Conservation (phyloP, 106 monocot genomes). For the Cymbidium sinense region DNA sequence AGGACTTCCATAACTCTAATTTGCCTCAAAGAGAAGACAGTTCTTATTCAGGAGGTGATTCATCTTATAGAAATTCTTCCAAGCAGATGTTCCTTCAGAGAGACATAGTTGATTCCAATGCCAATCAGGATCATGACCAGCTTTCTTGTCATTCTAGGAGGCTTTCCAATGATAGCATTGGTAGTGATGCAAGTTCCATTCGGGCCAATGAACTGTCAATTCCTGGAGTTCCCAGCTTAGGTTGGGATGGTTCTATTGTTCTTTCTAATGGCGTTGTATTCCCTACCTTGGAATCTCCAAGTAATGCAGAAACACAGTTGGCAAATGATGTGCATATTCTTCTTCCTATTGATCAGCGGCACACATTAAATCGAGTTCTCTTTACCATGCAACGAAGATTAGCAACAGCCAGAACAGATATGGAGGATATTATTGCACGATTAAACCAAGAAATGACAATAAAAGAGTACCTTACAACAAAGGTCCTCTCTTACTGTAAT, state of each 20-base stretch:
- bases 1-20: slow-evolving; percentile 12
- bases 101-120: slow-evolving; percentile 17
- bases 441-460: slow-evolving; percentile 86
- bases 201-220: slow-evolving; percentile 64
- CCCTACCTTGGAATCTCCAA: slow-evolving; percentile 22
- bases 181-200: slow-evolving; percentile 82
- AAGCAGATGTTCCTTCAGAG: slow-evolving; percentile 3
- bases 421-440: slow-evolving; percentile 91
- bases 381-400: slow-evolving; percentile 64
- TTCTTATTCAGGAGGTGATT: slow-evolving; percentile 14
- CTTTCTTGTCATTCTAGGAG: slow-evolving; percentile 53
- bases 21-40: slow-evolving; percentile 8
- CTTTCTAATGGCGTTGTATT: slow-evolving; percentile 34
- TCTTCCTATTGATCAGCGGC: slow-evolving; percentile 66
- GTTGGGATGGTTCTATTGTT: slow-evolving; percentile 41
- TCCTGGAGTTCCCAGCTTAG: slow-evolving; percentile 23
- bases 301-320: slow-evolving; percentile 17
- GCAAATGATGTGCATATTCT: slow-evolving; percentile 40
- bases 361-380: slow-evolving; percentile 69
- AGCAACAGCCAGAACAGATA: slow-evolving; percentile 71
- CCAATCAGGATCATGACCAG: slow-evolving; percentile 45
- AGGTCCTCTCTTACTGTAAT: slow-evolving; percentile 30
- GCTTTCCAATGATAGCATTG: slow-evolving; percentile 73
- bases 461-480: slow-evolving; percentile 79
- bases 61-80: slow-evolving; percentile 10